Percentiles rank a stretch among this genome's conserved stretches.
These are phyloP conservation scores for Pseudomicrostroma phylloplanum DNA, from an alignment of 1,284 basidiomycete genomes.

Conservation along the genomic window DNA sequence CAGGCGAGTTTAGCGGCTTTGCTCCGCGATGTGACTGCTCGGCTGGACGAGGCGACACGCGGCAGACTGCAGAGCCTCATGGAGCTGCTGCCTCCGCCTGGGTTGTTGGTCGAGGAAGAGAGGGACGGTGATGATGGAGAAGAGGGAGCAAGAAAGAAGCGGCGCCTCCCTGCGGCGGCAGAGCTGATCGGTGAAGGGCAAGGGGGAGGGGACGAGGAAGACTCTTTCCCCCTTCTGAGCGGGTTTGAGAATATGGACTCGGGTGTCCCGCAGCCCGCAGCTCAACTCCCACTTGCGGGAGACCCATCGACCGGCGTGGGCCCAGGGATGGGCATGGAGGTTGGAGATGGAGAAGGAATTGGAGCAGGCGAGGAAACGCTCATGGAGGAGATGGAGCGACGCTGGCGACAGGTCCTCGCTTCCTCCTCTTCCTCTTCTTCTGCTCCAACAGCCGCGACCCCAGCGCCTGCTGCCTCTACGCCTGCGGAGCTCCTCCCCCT, in stretches of 20 bases:
- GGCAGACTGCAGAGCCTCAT: not conserved
- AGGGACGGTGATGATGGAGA: not conserved
- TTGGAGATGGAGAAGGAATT: not conserved
- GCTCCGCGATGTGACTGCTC: not conserved
- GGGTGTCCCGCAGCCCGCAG: not conserved
- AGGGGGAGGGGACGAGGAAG: not conserved
- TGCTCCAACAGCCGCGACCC: not conserved
- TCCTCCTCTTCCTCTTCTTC: not conserved
- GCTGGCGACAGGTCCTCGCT: not conserved
- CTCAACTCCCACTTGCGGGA: not conserved
- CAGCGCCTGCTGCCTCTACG: not conserved
- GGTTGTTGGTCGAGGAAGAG: too few species aligned
- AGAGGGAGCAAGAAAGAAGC: not conserved
- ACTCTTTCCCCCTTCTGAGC: not conserved
- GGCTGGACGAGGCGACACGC: not conserved
- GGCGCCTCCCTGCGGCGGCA: too few species aligned
- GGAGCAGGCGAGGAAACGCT: not conserved
- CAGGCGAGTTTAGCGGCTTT: not conserved
- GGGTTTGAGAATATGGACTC: slow-evolving; percentile 1
- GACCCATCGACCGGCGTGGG: not conserved
- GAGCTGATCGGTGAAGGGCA: too few species aligned
- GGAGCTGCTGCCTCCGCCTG: not conserved
- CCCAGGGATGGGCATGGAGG: too few species aligned
- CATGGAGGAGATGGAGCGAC: not conserved
- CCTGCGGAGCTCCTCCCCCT: too few species aligned